A percentile compares a stretch with the other conserved stretches of the same genome.
Conservation (phyloP, 768 basidiomycete species). For the Suillus lakei region DNA sequence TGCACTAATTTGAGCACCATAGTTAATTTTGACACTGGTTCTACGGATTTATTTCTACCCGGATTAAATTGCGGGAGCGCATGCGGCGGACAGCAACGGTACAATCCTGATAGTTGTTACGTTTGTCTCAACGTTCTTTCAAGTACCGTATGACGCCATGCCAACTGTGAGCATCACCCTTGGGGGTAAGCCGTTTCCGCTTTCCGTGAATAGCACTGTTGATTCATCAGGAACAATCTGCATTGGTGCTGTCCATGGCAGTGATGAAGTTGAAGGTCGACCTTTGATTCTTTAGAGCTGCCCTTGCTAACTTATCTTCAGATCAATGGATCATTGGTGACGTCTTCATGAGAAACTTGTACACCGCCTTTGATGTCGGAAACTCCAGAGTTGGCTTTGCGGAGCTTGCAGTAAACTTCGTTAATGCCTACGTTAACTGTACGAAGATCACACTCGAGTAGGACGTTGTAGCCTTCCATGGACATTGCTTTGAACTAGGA, state of each 20-base stretch:
- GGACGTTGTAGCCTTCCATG: not conserved
- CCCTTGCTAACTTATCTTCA: conserved; percentile 3
- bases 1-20: not conserved
- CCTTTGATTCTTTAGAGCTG: not conserved
- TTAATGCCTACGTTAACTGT: not conserved
- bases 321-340: conserved; percentile 42
- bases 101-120: conserved; percentile 32
- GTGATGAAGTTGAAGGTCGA: conserved; percentile 24
- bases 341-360: conserved; percentile 50
- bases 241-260: conserved; percentile 21
- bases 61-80: conserved; percentile 25
- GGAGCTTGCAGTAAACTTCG: conserved; percentile 21
- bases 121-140: conserved; percentile 1
- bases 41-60: conserved; percentile 38
- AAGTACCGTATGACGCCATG: conserved; percentile 30
- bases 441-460: not conserved
- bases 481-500: not conserved
- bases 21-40: conserved; percentile 42
- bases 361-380: conserved; percentile 47
- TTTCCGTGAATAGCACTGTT: conserved; percentile 33
- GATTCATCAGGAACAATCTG: conserved; percentile 16
- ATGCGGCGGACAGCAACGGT: conserved; percentile 40
- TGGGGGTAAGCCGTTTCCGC: conserved; percentile 33
- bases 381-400: conserved; percentile 46
- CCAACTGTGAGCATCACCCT: conserved; percentile 39